Conservation (phyloP, 2,329 filamentous ascomycete species). For the Cladosporium velox region DNA sequence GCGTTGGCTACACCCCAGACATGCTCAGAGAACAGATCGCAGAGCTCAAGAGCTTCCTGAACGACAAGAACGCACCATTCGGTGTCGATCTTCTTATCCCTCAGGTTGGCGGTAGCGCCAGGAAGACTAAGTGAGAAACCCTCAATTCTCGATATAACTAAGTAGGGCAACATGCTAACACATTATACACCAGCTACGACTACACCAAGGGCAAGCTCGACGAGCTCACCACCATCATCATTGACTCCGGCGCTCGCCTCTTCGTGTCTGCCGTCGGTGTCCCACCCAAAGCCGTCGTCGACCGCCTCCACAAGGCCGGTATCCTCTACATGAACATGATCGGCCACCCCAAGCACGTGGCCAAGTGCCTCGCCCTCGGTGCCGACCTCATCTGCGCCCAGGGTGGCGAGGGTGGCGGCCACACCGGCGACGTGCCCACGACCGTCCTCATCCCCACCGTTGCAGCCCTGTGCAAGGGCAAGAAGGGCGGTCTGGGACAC, state of each 20-base stretch:
- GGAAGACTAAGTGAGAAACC: conserved; percentile 79
- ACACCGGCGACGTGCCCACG: conserved; percentile 80
- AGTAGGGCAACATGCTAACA: conserved; percentile 19
- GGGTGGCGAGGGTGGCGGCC: conserved; percentile 91
- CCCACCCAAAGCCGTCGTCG: conserved; percentile 83
- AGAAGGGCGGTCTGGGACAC: conserved; percentile 81
- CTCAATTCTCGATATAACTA: no score
- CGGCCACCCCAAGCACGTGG: conserved; percentile 97
- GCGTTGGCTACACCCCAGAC: conserved; percentile 92
- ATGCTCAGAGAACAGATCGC: conserved; percentile 95
- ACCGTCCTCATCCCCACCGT: conserved; percentile 90
- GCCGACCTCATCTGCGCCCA: conserved; percentile 98
- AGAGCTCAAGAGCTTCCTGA: conserved; percentile 85
- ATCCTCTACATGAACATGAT: conserved; percentile 99
- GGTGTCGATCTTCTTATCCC: conserved; percentile 92
- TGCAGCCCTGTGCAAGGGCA: conserved; percentile 74
- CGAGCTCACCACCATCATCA: conserved; percentile 87
- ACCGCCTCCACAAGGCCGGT: conserved; percentile 82
- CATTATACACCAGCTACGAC: conserved; percentile 71
- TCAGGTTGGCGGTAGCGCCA: conserved; percentile 88
- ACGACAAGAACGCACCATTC: conserved; percentile 91
- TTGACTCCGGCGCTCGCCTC: conserved; percentile 84
- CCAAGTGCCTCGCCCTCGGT: conserved; percentile 90
- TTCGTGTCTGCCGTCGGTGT: conserved; percentile 98
- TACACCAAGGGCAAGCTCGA: conserved; percentile 99